Base-by-base conservation (phyloP, 2,329 filamentous ascomycete genomes). In the Cadophora sp. region DNA sequence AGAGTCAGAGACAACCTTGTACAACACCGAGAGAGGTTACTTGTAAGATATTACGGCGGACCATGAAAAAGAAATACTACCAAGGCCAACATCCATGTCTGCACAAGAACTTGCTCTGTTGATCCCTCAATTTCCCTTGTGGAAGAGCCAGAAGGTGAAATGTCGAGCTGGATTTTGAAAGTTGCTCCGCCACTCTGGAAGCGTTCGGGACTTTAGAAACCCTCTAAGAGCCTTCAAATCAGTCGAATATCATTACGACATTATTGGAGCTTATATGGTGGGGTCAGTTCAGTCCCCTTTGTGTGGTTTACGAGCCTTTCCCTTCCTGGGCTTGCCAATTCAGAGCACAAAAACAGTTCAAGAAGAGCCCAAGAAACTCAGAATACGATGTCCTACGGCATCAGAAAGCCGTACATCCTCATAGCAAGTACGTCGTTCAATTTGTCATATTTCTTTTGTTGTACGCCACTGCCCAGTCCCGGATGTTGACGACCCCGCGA, bases 1-100 rank as follows among this genome's bases (percentile, higher is more conserved):
- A 79, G 77, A 61, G 81, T 81, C 66, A 85, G 88, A 73, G 81
- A 82, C 7, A 89, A 88, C 72, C 81, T 97, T 69, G 85, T 91
- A 66, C 80, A 78, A 74, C 91, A 94, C 80, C 83, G 86, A 64
- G 80, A 87, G 70, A 83, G 86, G 75, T 81, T 93, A 67, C 75
- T 86, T 69, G 70, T 69, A 63, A 69, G 69, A 70, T 77, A 76
- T 64, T 78, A 72, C 70, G 73, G 73, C 8, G 73, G 74, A 14
- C 68, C 41, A 63, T 63, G 50, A 63, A 56, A 36, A 45, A 27
- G 47, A 27, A 18, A 33, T 30, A 22, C 33, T 47, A 45, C 50
- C 30, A 60, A 59, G n/a, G 22, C 22, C 18, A 13, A 11, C 3
- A 20, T 20, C 45, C 45, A 22, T 48, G 45, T 11, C 6, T 18